phyloP scores from a whole-genome alignment of 192 early-diverging fungal genomes.

The Oehlia diaphana region DNA sequence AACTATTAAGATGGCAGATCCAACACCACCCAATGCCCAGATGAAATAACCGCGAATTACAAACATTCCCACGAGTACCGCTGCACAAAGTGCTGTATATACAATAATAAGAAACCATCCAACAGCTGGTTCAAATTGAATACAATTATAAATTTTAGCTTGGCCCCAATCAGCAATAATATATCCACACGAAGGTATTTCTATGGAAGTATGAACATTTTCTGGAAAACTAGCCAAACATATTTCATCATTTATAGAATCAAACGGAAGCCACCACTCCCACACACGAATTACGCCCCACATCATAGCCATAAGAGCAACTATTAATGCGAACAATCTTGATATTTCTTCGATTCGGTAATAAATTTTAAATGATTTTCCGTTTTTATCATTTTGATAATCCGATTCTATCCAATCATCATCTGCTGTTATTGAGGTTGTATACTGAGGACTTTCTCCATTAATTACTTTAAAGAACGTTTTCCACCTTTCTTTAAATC shows the following conservation, averaged over 20 bases:
- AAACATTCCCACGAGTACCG: background rate
- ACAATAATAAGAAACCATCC: conserved; percentile 13
- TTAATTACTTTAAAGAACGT: background rate
- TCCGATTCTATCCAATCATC: background rate
- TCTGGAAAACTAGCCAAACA: too few species aligned
- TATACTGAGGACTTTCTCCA: background rate
- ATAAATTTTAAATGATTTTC: background rate
- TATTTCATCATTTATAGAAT: background rate
- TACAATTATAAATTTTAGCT: background rate
- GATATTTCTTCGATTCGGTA: conserved; percentile 1
- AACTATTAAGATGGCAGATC: too few species aligned
- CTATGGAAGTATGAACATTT: too few species aligned
- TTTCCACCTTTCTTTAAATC: conserved; percentile 22
- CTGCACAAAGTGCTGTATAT: conserved; percentile 7
- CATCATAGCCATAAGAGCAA: conserved; percentile 4
- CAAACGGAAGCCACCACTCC: background rate
- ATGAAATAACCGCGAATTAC: too few species aligned
- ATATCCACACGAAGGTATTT: too few species aligned
- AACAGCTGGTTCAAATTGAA: conserved; percentile 8
- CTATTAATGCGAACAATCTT: conserved; percentile 4
- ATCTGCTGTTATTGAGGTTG: too few species aligned
- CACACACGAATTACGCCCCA: background rate
- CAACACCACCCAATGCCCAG: too few species aligned
- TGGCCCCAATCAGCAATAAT: too few species aligned
- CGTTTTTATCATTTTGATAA: background rate